Conservation (phyloP, 495 filamentous ascomycete genomes). For the Parathielavia appendiculata region DNA sequence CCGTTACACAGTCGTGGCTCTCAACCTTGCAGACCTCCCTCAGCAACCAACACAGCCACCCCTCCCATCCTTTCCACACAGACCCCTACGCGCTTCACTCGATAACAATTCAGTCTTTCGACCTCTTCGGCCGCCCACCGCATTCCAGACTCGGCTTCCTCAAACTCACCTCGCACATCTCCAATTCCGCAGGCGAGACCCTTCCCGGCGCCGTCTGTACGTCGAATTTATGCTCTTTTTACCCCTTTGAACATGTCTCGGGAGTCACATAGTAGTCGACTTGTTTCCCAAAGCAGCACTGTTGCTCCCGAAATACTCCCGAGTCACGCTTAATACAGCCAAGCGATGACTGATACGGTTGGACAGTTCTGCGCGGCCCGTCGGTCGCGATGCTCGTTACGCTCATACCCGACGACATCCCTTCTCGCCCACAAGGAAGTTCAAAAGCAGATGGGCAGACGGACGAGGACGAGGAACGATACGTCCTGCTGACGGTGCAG, state of each 20-base stretch:
- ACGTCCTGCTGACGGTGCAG: conserved; percentile 75
- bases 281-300: too few relatives aligned
- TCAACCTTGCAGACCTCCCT: conserved; percentile 61
- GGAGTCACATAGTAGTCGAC: too few relatives aligned
- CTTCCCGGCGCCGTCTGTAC: conserved; percentile 74
- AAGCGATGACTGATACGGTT: too few relatives aligned
- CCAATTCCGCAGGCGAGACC: conserved; percentile 56
- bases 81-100: conserved; percentile 64
- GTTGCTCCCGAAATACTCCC: too few relatives aligned
- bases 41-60: conserved; percentile 49
- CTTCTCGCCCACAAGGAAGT: too few relatives aligned
- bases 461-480: conserved; percentile 50
- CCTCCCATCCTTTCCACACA: conserved; percentile 63
- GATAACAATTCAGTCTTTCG: conserved; percentile 68
- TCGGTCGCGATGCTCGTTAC: conserved; percentile 80
- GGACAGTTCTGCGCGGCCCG: conserved; percentile 74
- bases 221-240: too few relatives aligned
- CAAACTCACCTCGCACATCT: conserved; percentile 63
- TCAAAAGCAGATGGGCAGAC: conserved; percentile 24
- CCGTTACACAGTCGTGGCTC: conserved; percentile 54
- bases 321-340: too few relatives aligned
- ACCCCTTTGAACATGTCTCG: too few relatives aligned
- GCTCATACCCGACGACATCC: conserved; percentile 63
- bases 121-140: conserved; percentile 56
- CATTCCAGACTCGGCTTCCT: conserved; percentile 63